phyloP scores from a whole-genome alignment of 495 filamentous ascomycete genomes.

The Hyaloscypha finlandica region DNA sequence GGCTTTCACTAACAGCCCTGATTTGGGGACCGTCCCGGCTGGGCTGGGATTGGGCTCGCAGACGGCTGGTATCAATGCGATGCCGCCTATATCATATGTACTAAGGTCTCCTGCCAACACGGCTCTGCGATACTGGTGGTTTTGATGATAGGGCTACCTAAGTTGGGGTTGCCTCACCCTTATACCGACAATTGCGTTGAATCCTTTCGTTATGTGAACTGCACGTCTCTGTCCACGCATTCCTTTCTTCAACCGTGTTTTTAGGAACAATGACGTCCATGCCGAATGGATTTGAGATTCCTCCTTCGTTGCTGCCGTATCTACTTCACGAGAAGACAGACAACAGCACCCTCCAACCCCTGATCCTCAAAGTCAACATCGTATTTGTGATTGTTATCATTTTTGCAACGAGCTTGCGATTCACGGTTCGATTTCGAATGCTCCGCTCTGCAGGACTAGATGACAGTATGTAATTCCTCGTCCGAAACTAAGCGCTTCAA shows the following conservation, averaged over 20 bases:
- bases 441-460: constrained; percentile 16
- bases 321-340: constrained; percentile 12
- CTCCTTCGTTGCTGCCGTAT: constrained; percentile 11
- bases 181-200: not conserved
- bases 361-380: constrained; percentile 15
- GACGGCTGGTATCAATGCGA: not conserved
- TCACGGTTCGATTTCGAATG: constrained; percentile 21
- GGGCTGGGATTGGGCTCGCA: not conserved
- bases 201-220: not conserved
- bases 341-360: not conserved
- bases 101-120: not conserved
- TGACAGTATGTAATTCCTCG: constrained; percentile 10
- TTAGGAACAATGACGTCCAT: not conserved
- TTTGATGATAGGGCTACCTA: not conserved
- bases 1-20: not conserved
- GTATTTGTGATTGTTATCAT: constrained; percentile 7
- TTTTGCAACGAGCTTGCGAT: constrained; percentile 10
- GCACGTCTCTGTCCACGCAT: not conserved
- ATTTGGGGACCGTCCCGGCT: not conserved
- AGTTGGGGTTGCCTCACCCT: not conserved
- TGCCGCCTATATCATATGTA: not conserved
- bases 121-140: not conserved
- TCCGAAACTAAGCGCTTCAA: not conserved
- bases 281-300: not conserved
- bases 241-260: not conserved